Evolutionary conservation across 805 yeast genomes (phyloP), one percentile per base, ranked within the genome.

Genomic region (Kurtzmaniella cleridarum): DNA sequence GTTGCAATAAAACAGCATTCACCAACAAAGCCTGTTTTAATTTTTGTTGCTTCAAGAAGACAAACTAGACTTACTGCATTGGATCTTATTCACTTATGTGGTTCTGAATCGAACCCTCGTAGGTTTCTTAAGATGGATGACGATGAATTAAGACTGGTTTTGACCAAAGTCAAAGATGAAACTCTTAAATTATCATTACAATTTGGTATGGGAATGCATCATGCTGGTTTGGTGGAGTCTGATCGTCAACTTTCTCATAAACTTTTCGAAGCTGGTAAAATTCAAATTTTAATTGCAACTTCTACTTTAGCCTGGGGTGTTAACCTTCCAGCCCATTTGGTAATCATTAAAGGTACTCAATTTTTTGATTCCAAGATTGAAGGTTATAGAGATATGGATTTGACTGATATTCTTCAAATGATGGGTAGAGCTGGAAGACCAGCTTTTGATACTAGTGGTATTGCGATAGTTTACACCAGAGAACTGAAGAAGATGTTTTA

Each of bases 1-100:
- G 77, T 83, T 82, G 95, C 96, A 0, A 89, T 89, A 46, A 86
- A 88, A 54, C 88, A 86, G 46, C 96, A 90, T 56, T 84, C 96
- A 0, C 95, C 96, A 2, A 66, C 66, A 14, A 81, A 89, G 55
- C 95, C 96, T 0, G 91, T 83, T 9, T 69, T 85, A 48, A 79
- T 85, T n/a, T 85, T 85, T 51, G 95, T 85, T 28, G 88, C 93
- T 1, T 84, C 93, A 2, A 73, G 95, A 54, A 68, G 95, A 42
- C 95, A 85, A 59, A 85, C 95, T 0, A 66, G 95, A 42, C 71
- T 85, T 37, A 85, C 95, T 0, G 88, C 95, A 0, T 66, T 81
- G 34, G 95, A 86, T 49, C 66, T 85, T 36, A 84, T 85, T 38
- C 86, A 83, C 47, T 62, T 84, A 43, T 83, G 90, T 64, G 93